Percentiles rank a stretch among this genome's conserved stretches.
Conservation (phyloP, 495 filamentous ascomycete species). For the Penicillium pulvis region DNA sequence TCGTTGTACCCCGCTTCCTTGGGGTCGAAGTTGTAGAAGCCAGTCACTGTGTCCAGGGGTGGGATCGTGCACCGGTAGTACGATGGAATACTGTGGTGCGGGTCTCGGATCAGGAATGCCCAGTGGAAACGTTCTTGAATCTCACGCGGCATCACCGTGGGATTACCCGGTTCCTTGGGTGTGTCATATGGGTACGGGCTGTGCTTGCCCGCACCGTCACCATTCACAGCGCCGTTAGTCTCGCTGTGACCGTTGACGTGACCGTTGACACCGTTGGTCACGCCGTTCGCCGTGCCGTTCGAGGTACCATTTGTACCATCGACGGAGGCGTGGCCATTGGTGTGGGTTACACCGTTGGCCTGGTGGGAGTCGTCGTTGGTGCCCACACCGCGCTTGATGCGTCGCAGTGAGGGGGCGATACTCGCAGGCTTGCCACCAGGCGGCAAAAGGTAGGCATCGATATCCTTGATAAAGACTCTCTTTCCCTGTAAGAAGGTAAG, state of each 20-base stretch:
- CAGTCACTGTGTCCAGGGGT: conserved; percentile 75
- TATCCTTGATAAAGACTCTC: conserved; percentile 97
- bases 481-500: conserved; percentile 57
- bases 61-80: conserved; percentile 97
- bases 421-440: conserved; percentile 64
- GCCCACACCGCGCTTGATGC: conserved; percentile 63
- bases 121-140: conserved; percentile 80
- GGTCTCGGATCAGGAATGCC: conserved; percentile 97
- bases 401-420: conserved; percentile 73
- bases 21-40: conserved; percentile 83
- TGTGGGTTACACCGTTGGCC: conserved; percentile 29
- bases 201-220: conserved; percentile 26
- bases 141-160: conserved; percentile 75
- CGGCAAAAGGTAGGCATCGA: conserved; percentile 84
- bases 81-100: conserved; percentile 79
- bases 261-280: conserved; percentile 15
- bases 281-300: conserved; percentile 22
- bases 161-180: conserved; percentile 63
- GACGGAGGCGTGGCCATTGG: conserved; percentile 33
- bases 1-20: conserved; percentile 89
- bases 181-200: conserved; percentile 61
- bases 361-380: conserved; percentile 36
- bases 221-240: not conserved
- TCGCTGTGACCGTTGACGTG: conserved; percentile 15
- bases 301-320: conserved; percentile 14